These are phyloP conservation scores for Sporothrix brasiliensis DNA, from an alignment of 2,329 filamentous ascomycete species.

Conservation along the genomic window DNA sequence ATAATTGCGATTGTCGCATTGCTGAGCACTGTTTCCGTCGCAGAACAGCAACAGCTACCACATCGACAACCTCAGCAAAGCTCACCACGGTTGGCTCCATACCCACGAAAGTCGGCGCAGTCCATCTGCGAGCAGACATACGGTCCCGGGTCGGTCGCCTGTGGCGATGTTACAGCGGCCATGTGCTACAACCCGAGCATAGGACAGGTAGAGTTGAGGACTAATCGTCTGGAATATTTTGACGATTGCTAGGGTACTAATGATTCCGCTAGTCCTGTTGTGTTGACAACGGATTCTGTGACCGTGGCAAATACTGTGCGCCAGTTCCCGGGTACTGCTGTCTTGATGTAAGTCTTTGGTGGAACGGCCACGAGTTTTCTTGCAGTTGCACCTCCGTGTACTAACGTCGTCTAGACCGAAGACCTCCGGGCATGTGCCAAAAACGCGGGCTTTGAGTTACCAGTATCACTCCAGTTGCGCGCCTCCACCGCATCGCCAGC, in stretches of 20 bases:
- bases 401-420: constrained; percentile 38
- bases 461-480: constrained; percentile 21
- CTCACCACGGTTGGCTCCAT: not conserved
- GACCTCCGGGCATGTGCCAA: constrained; percentile 43
- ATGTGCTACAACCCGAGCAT: constrained; percentile 44
- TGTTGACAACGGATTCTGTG: constrained; percentile 45
- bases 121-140: constrained; percentile 38
- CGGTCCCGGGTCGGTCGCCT: constrained; percentile 8
- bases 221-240: too few species aligned
- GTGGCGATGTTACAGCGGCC: constrained; percentile 40
- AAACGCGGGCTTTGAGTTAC: constrained; percentile 43
- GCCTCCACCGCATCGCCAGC: constrained; percentile 1
- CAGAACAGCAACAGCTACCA: constrained; percentile 1
- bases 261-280: constrained; percentile 43
- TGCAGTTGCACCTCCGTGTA: too few species aligned
- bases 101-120: not conserved
- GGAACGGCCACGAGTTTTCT: not conserved
- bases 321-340: constrained; percentile 47
- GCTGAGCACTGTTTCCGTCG: not conserved
- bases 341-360: constrained; percentile 42
- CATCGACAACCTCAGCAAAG: not conserved
- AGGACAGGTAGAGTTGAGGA: constrained; percentile 42
- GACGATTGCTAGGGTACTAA: too few species aligned
- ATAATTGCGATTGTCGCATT: constrained; percentile 10
- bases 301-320: constrained; percentile 44